A percentile compares a stretch with the other conserved stretches of the same genome.
phyloP scores from a whole-genome alignment of 345 rosid species.

The Rhodamnia argentea region DNA sequence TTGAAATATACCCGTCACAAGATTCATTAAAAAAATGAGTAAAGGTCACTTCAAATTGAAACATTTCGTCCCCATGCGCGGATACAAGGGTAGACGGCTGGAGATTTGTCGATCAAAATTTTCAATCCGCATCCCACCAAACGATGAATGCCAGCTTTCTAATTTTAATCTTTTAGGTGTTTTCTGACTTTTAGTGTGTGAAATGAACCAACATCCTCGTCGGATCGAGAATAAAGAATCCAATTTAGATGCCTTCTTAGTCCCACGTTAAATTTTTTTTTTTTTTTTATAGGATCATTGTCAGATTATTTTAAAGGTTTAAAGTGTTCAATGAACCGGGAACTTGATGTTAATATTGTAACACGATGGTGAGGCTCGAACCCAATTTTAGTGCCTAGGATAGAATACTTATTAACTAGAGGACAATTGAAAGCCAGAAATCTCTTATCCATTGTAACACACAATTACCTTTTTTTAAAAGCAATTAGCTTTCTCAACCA shows the following conservation, averaged over 20 bases:
- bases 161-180: neutral
- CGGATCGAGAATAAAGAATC: neutral
- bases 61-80: neutral
- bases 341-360: neutral
- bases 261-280: neutral
- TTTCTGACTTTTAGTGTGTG: neutral
- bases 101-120: neutral
- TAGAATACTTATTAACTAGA: neutral
- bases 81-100: neutral
- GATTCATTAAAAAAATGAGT: neutral
- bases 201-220: neutral
- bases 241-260: neutral
- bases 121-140: neutral
- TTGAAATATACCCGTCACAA: neutral
- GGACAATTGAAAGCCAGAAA: neutral
- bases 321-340: neutral
- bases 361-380: neutral
- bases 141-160: neutral
- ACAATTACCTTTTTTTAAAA: neutral
- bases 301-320: neutral
- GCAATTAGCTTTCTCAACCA: neutral
- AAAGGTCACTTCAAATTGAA: neutral
- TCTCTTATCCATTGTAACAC: neutral
- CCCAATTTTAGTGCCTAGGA: neutral
- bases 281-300: rapidly evolving